These are phyloP conservation scores for Podosphaera leucotricha DNA, from an alignment of 2,329 filamentous ascomycete species.

Conservation along the genomic window DNA sequence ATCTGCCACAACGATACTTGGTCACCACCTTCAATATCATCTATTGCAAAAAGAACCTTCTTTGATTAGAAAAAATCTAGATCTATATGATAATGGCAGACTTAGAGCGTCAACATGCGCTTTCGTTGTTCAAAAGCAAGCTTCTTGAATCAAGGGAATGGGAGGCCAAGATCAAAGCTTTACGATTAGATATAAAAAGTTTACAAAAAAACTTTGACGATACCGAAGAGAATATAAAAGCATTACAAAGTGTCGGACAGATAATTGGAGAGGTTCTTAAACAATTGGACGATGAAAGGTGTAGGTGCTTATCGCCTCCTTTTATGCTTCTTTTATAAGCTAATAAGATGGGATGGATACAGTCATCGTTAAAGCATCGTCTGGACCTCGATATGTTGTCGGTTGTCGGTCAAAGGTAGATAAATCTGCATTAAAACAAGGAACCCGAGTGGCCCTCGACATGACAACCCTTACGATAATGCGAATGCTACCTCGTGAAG, in stretches of 20 bases:
- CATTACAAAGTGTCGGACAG: conserved; percentile 92
- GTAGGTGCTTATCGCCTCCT: conserved; percentile 28
- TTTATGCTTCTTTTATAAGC: conserved; percentile 5
- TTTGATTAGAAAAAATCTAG: too few relatives aligned
- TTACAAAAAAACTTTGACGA: conserved; percentile 87
- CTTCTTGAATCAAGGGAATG: conserved; percentile 90
- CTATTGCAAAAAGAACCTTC: too few relatives aligned
- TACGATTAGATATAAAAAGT: conserved; percentile 89
- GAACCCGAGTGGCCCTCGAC: conserved; percentile 86
- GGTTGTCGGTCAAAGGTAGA: conserved; percentile 97
- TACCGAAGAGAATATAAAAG: conserved; percentile 98
- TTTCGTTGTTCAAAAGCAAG: conserved; percentile 57
- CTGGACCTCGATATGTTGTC: conserved; percentile 89
- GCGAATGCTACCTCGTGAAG: conserved; percentile 99
- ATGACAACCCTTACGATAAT: conserved; percentile 99
- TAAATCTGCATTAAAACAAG: conserved; percentile 91
- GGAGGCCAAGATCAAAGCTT: conserved; percentile 89
- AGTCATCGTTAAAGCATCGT: conserved; percentile 98
- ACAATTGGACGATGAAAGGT: conserved; percentile 96
- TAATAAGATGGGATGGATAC: conserved; percentile 6
- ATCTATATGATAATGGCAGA: too few relatives aligned
- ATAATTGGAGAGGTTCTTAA: conserved; percentile 98
- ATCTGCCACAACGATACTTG: too few relatives aligned
- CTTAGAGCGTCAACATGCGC: conserved; percentile 39
- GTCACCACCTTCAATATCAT: too few relatives aligned